A percentile compares a stretch with the other conserved stretches of the same genome.
Conservation (phyloP, 2,329 filamentous ascomycete species). For the Aspergillus sclerotialis region DNA sequence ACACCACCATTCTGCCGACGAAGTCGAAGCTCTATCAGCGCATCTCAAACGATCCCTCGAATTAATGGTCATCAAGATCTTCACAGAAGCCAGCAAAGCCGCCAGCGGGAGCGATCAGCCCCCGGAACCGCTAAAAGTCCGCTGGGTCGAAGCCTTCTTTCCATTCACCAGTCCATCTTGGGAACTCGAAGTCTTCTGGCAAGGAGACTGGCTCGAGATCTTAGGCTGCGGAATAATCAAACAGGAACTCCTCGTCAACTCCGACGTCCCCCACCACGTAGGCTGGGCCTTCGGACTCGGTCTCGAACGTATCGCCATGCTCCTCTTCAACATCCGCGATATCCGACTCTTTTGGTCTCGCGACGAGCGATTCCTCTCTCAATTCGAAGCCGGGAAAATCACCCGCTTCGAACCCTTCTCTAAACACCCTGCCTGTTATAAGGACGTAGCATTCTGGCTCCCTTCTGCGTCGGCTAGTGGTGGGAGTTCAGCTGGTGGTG, state of each 20-base stretch:
- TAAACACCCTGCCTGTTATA: slow-evolving; percentile 80
- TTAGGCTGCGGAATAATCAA: slow-evolving; percentile 87
- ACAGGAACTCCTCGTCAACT: slow-evolving; percentile 72
- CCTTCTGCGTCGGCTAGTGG: slow-evolving; percentile 34
- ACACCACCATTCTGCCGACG: slow-evolving; percentile 61
- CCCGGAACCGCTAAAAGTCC: slow-evolving; percentile 70
- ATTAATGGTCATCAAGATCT: slow-evolving; percentile 82
- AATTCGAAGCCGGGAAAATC: slow-evolving; percentile 58
- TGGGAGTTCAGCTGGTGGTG: slow-evolving; percentile 31
- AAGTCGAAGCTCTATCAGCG: slow-evolving; percentile 72
- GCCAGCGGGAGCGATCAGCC: slow-evolving; percentile 46
- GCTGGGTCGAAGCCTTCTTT: slow-evolving; percentile 97
- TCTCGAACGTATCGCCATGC: slow-evolving; percentile 92
- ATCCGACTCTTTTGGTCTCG: slow-evolving; percentile 94
- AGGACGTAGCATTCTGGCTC: slow-evolving; percentile 94
- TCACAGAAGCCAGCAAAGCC: slow-evolving; percentile 66
- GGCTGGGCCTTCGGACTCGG: slow-evolving; percentile 97
- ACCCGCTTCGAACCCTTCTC: slow-evolving; percentile 78
- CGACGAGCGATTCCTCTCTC: slow-evolving; percentile 75
- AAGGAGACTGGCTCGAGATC: slow-evolving; percentile 91
- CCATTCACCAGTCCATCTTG: slow-evolving; percentile 93
- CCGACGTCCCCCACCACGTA: slow-evolving; percentile 65
- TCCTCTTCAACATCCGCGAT: slow-evolving; percentile 91
- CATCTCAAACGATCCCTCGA: slow-evolving; percentile 89
- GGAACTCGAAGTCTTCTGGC: slow-evolving; percentile 94